Percentiles rank a stretch among this genome's conserved stretches.
These are phyloP conservation scores for Whalleya microplaca DNA, from an alignment of 2,329 filamentous ascomycete species.

Conservation along the genomic window DNA sequence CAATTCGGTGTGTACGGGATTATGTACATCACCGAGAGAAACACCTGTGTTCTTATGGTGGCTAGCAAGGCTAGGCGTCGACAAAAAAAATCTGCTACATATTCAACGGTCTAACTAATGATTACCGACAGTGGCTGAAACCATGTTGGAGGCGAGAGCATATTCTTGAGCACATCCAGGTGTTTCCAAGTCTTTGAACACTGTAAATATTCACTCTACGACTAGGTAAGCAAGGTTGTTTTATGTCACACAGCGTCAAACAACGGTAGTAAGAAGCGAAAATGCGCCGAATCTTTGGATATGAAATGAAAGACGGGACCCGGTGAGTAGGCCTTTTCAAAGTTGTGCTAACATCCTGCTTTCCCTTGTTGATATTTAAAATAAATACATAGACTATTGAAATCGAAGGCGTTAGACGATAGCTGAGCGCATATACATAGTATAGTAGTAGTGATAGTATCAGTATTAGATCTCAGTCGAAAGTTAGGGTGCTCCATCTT, in stretches of 20 bases:
- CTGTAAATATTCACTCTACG: background rate
- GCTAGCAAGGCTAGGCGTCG: background rate
- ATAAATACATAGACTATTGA: conserved; percentile 21
- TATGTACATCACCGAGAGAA: background rate
- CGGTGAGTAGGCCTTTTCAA: conserved; percentile 3
- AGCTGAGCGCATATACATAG: conserved; percentile 18
- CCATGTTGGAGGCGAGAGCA: background rate
- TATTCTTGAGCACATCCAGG: no score
- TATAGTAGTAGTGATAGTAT: no score
- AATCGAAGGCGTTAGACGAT: conserved; percentile 20
- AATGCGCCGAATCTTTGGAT: conserved; percentile 17
- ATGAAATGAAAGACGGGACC: conserved; percentile 20
- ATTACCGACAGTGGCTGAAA: background rate
- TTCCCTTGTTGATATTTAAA: conserved; percentile 19
- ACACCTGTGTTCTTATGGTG: background rate
- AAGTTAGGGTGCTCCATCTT: conserved; percentile 18
- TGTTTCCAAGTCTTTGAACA: background rate
- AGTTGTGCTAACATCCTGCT: conserved; percentile 9
- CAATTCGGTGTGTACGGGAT: conserved; percentile 8
- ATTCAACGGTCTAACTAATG: background rate
- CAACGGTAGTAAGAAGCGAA: conserved; percentile 1
- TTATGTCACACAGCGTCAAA: conserved; percentile 9
- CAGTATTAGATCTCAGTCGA: conserved; percentile 26
- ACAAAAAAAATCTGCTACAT: background rate
- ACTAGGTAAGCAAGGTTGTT: background rate